Conservation (phyloP, 2,329 filamentous ascomycete genomes). For the Exophiala mesophila region DNA sequence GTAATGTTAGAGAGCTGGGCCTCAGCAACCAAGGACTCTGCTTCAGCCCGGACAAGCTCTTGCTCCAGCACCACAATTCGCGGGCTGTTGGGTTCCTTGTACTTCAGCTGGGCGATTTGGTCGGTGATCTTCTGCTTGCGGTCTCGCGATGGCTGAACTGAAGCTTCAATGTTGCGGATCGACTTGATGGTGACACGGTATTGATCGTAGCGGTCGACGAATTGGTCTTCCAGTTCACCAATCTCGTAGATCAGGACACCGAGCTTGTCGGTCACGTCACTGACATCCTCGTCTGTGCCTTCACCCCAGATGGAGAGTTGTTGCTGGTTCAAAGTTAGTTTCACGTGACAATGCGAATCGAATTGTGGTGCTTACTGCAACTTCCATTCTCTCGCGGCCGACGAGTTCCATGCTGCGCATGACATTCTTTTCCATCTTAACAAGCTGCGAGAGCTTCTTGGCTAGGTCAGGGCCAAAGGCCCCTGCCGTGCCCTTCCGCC, state of each 20-base stretch:
- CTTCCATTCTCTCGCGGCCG: conserved; percentile 94
- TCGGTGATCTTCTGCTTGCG: conserved; percentile 99
- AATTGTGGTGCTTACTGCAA: conserved; percentile 77
- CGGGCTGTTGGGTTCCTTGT: conserved; percentile 98
- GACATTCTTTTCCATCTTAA: conserved; percentile 99
- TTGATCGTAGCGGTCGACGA: conserved; percentile 97
- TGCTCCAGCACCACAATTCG: conserved; percentile 98
- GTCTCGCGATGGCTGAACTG: conserved; percentile 94
- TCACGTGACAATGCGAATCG: no score
- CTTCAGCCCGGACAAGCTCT: conserved; percentile 95
- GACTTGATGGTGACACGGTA: conserved; percentile 99
- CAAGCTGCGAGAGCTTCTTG: conserved; percentile 94
- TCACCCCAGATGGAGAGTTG: conserved; percentile 99
- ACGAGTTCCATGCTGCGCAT: conserved; percentile 98
- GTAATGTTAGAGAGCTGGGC: conserved; percentile 99
- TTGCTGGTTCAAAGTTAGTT: conserved; percentile 57
- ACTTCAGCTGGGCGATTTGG: conserved; percentile 97
- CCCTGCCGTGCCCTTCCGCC: conserved; percentile 48
- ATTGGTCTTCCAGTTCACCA: conserved; percentile 95
- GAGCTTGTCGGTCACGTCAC: conserved; percentile 97
- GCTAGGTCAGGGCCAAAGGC: conserved; percentile 73
- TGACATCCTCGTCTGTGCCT: conserved; percentile 91
- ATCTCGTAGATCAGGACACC: conserved; percentile 98
- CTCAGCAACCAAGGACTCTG: conserved; percentile 97
- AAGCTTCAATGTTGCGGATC: conserved; percentile 97